These are phyloP conservation scores for Metschnikowia sp. DNA, from an alignment of 805 yeast species.

Conservation along the genomic window DNA sequence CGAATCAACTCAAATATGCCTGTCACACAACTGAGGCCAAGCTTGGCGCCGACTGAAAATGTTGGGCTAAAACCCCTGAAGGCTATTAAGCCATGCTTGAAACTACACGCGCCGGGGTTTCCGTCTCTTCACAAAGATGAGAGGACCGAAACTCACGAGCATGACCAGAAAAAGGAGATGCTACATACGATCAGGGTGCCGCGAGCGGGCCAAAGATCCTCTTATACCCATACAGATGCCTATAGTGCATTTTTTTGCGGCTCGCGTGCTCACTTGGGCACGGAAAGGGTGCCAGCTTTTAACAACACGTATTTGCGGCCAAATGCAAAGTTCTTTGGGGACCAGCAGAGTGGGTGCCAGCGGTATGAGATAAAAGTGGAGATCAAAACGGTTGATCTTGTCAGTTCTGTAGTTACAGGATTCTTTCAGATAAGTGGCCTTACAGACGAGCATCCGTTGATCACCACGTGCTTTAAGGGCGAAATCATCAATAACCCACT, in stretches of 20 bases:
- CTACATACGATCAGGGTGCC: no score
- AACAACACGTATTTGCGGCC: conserved; percentile 50
- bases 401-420: conserved; percentile 45
- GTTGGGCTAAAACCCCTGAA: not conserved
- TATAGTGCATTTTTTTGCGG: conserved; percentile 11
- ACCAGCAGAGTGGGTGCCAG: conserved; percentile 65
- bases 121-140: not conserved
- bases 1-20: conserved; percentile 6
- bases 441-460: conserved; percentile 57
- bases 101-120: conserved; percentile 10
- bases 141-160: not conserved
- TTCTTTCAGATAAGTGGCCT: conserved; percentile 63
- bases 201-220: no score
- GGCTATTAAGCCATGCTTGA: not conserved
- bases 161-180: no score
- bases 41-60: not conserved
- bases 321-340: conserved; percentile 60
- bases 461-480: conserved; percentile 70
- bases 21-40: conserved; percentile 8
- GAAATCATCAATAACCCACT: conserved; percentile 59
- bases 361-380: conserved; percentile 68
- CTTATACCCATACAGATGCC: conserved; percentile 8
- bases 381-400: conserved; percentile 63
- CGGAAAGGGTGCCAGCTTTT: conserved; percentile 23
- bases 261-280: conserved; percentile 8